Evolutionary conservation across 306 rosid genomes (phyloP).

Genomic region (cucumber (Cucumis sativus)): Cucumber_9930_V3 NC_026661.2:5303501-5304000

Average conservation of each 20-base stretch:
- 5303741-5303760: conserved; percentile 4
- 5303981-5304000: conserved; percentile 71
- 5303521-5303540: neutral
- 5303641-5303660: neutral
- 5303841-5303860: conserved; percentile 81
- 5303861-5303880: conserved; percentile 93
- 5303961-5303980: conserved; percentile 49
- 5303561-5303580: neutral
- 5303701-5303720: neutral
- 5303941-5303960: conserved; percentile 74
- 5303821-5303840: conserved; percentile 44
- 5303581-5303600: neutral
- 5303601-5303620: neutral
- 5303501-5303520: neutral
- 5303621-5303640: neutral
- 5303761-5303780: conserved; percentile 4
- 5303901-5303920: conserved; percentile 59
- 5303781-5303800: conserved; percentile 45
- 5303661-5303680: neutral
- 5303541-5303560: neutral
- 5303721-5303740: too few relatives aligned
- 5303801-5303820: conserved; percentile 57
- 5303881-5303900: conserved; percentile 87
- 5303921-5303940: conserved; percentile 62
- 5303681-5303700: neutral